Conservation (phyloP, 768 basidiomycete genomes). For the Amanita pseudoporphyria region DNA sequence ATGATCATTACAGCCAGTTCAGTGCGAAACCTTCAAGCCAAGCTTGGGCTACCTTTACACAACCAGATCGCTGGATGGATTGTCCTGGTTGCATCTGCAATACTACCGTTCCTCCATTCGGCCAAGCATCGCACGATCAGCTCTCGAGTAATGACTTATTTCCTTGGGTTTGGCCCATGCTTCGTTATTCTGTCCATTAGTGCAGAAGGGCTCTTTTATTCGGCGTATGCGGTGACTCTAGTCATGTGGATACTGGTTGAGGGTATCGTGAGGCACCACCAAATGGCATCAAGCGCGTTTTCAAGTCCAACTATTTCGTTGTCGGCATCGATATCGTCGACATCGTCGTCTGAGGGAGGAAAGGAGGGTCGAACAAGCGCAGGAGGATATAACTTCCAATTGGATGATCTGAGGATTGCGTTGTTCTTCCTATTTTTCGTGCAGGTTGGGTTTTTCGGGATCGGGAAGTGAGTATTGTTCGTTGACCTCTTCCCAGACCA, state of each 20-base stretch:
- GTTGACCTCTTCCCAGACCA: not conserved
- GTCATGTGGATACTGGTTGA: constrained; percentile 65
- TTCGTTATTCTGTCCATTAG: constrained; percentile 78
- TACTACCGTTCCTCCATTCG: constrained; percentile 37
- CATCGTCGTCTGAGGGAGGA: constrained; percentile 6
- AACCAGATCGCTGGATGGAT: constrained; percentile 62
- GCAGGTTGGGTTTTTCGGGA: constrained; percentile 81
- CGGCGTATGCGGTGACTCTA: constrained; percentile 55
- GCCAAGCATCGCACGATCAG: constrained; percentile 26
- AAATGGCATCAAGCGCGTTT: not conserved
- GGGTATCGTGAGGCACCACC: constrained; percentile 14
- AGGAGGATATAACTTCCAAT: constrained; percentile 32
- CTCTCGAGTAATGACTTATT: constrained; percentile 50
- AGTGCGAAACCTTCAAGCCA: constrained; percentile 50
- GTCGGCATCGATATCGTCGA: constrained; percentile 2
- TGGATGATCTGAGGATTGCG: constrained; percentile 63
- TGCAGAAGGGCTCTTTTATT: constrained; percentile 72
- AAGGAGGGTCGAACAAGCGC: constrained; percentile 8
- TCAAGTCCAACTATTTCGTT: constrained; percentile 11
- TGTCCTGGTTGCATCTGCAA: constrained; percentile 42
- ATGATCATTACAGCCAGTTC: constrained; percentile 53
- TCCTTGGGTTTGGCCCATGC: constrained; percentile 64
- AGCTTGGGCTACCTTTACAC: constrained; percentile 48
- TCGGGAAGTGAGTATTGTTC: constrained; percentile 54
- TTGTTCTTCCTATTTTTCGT: constrained; percentile 82